Evolutionary conservation across 306 rosid genomes (phyloP).

Genomic region (Rosa rugosa): DNA sequence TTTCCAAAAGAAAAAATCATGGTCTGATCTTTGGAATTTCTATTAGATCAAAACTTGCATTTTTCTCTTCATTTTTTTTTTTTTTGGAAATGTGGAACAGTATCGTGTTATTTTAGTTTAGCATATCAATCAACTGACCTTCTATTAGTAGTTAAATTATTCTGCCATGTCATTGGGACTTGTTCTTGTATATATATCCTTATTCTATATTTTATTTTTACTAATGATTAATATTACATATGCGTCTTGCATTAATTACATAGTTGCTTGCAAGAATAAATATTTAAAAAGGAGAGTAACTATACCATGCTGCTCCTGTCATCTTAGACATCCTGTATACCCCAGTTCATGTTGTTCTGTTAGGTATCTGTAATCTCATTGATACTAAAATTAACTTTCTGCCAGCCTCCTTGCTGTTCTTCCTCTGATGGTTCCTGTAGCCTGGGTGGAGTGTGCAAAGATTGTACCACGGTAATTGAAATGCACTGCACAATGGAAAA

Average conservation of each 20-base stretch:
- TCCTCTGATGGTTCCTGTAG: conserved; percentile 60
- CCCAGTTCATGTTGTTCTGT: conserved; percentile 8
- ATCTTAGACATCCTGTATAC: neutral
- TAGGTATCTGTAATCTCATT: conserved; percentile 15
- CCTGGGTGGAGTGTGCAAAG: conserved; percentile 73
- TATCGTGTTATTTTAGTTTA: neutral
- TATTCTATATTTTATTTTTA: neutral
- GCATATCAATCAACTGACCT: neutral
- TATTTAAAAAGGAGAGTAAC: neutral
- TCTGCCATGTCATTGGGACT: neutral
- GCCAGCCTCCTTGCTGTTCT: conserved; percentile 93
- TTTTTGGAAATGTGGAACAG: neutral
- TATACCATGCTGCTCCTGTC: neutral
- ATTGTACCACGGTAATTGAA: conserved; percentile 87
- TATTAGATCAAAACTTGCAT: neutral
- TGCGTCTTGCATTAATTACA: neutral
- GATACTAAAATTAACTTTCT: conserved; percentile 29
- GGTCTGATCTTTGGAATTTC: conserved; percentile 5
- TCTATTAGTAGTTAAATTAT: neutral
- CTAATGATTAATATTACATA: neutral
- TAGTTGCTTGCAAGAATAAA: neutral
- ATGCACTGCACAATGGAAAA: conserved; percentile 13
- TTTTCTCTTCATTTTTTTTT: neutral
- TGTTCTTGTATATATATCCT: neutral
- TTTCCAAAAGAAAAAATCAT: too few species aligned